Evolutionary conservation across 371 early-diverging fungal genomes (phyloP), one percentile per base, ranked within the genome.

Genomic region (Parasitella parasitica): DNA sequence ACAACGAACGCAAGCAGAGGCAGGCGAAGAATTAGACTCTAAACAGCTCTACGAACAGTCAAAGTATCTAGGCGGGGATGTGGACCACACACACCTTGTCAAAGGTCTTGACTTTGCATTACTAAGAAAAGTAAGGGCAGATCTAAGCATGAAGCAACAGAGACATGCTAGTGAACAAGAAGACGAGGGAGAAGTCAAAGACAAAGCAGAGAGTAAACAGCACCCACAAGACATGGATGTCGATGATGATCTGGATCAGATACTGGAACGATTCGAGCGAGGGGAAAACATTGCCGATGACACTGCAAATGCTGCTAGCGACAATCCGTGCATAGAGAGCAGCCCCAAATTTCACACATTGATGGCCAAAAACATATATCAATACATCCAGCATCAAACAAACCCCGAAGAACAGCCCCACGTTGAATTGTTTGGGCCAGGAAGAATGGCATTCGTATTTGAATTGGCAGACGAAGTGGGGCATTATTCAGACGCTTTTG

Each of bases 91-190:
- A 2, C 96, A 96, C 78, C 73, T 96, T 54, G 97, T 96, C 46
- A 94, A 94, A 58, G 97, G 96, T 13, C 77, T 96, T 12, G 97
- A 96, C 70, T 94, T 77, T 73, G 84, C 91, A 1, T 78, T 96
- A 15, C 69, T 95, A 32, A 75, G 82, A 41, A 88, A 89, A 71
- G 82, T 87, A 4, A 81, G 92, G 16, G 70, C 70, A 36, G 78
- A 80, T 46, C 51, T 70, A 11, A 30, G 24, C 1, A 63, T 59
- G 18, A 57, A 62, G 28, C 46, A 64, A 12, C 41, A 46, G 46
- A 52, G 71, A 18, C 9, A 35, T 4, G 27, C 46, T 2, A 52
- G 59, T 12, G 52, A 54, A 15, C 65, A 56, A 9, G 57, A 61
- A 8, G 66, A 62, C 0, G 32, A 41, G 26, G 36, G 22, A 12